Base-by-base conservation (phyloP, 768 basidiomycete genomes). In the Rhodotorula toruloides region DNA sequence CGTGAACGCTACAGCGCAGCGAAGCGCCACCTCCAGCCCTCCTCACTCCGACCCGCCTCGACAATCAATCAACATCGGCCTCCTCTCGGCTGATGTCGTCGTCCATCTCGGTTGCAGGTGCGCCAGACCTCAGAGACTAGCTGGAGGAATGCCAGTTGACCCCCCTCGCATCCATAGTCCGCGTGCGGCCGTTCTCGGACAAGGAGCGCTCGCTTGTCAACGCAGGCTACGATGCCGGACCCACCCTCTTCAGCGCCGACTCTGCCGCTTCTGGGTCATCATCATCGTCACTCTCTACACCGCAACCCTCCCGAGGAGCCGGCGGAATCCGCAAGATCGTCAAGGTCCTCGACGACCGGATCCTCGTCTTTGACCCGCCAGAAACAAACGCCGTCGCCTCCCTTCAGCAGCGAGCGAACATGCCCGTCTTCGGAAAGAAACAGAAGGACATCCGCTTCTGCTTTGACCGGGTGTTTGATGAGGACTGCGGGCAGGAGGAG, bases 371-470 rank as follows among this genome's bases (percentile, higher is more conserved):
- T 75, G 96, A 99, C 78, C 92, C 93, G 42, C 88, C 90, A 65
- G 91, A 96, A 79, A 87, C 86, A 77, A 89, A 93, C 79, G 84
- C 81, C 67, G 83, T 87, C 34, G 82, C 83, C 44, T 84, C 89
- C 1, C 91, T 93, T 77, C 89, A 91, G 76, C 88, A 31, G 29
- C 48, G 40, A 32, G 32, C 14, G 42, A 50, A 43, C 88, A 89
- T 0, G 87, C 90, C 50, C 4, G 12, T 65, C 31, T 61, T 75
- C 43, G 89, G 89, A 48, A 92, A 91, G 77, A 84, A 93, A 68
- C 93, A 94, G 81, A 97, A 97, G 78, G 92, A 98, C 79, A 87
- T 87, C 76, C 84, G 93, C 70, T 99, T 96, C 79, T 91, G 94
- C 83, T 99, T 98, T 77, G 96, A 99, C 78, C 84, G 83, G 59